These are phyloP conservation scores for Citrullus colocynthis DNA, from an alignment of 306 rosid genomes.

Conservation along the genomic window DNA sequence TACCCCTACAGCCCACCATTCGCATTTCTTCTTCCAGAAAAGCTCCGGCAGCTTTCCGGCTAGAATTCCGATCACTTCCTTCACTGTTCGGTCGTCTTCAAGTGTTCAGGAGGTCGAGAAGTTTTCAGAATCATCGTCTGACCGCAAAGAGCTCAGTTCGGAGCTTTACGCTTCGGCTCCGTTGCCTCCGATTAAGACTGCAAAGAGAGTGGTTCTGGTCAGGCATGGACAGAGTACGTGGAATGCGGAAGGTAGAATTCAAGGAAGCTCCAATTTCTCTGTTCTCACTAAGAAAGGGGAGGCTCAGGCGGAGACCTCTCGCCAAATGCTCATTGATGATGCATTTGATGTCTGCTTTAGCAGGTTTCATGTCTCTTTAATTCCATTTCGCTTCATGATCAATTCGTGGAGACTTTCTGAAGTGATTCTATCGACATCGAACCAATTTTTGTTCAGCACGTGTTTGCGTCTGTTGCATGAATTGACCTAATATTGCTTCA, in stretches of 20 bases:
- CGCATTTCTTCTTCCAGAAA: neutral
- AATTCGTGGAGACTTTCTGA: neutral
- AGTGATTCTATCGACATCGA: neutral
- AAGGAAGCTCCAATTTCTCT: slow-evolving; percentile 85
- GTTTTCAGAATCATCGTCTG: slow-evolving; percentile 6
- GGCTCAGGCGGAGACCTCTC: slow-evolving; percentile 79
- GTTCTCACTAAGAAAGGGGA: slow-evolving; percentile 82
- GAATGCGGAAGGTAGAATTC: slow-evolving; percentile 91
- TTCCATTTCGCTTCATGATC: neutral
- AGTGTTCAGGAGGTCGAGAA: slow-evolving; percentile 28
- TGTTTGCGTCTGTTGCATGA: neutral
- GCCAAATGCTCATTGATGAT: slow-evolving; percentile 70
- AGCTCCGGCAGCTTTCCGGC: slow-evolving; percentile 10
- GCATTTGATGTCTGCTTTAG: slow-evolving; percentile 68
- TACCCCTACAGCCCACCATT: neutral
- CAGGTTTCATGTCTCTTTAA: slow-evolving; percentile 25
- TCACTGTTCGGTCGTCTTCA: slow-evolving; percentile 34
- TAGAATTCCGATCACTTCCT: neutral
- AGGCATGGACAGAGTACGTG: slow-evolving; percentile 97
- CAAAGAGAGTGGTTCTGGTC: slow-evolving; percentile 78
- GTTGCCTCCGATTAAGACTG: slow-evolving; percentile 34
- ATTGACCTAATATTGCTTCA: neutral
- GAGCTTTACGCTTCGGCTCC: slow-evolving; percentile 25
- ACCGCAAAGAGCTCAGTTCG: slow-evolving; percentile 19
- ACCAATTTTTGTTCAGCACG: neutral